A percentile compares a stretch with the other conserved stretches of the same genome.
These are phyloP conservation scores for Cupressus sempervirens DNA, from an alignment of 75 land plant genomes.

Conservation along the genomic window DNA sequence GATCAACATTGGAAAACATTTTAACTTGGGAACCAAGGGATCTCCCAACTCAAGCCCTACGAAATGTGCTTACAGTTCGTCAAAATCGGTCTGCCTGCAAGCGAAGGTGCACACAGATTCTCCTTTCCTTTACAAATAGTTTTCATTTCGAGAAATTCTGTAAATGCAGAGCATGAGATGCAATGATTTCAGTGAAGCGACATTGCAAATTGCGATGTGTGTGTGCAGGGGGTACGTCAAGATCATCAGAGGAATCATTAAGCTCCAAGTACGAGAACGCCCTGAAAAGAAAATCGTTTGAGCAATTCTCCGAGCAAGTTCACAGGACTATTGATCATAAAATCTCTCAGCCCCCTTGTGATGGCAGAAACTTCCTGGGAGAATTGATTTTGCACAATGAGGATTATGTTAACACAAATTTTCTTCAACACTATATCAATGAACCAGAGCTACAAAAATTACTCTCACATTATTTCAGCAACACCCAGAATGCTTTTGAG, in stretches of 20 bases:
- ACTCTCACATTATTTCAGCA: conserved; percentile 27
- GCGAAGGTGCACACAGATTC: background rate
- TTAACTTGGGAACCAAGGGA: background rate
- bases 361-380: conserved; percentile 22
- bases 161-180: background rate
- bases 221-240: background rate
- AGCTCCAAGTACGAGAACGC: conserved; percentile 40
- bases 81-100: background rate
- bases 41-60: background rate
- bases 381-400: conserved; percentile 40
- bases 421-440: background rate
- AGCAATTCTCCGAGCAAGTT: conserved; percentile 41
- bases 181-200: background rate
- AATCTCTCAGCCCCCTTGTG: conserved; percentile 25
- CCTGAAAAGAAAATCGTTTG: conserved; percentile 48
- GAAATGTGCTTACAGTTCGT: background rate
- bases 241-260: conserved; percentile 9
- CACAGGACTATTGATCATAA: conserved; percentile 20
- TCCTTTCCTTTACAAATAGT: background rate
- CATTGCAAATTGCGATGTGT: background rate
- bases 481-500: conserved; percentile 38
- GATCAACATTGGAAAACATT: background rate
- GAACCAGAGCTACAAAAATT: conserved; percentile 1
- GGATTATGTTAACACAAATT: conserved; percentile 22
- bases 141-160: background rate